Base-by-base conservation (phyloP, 2,329 filamentous ascomycete species). In the Thelonectria rubi region DNA sequence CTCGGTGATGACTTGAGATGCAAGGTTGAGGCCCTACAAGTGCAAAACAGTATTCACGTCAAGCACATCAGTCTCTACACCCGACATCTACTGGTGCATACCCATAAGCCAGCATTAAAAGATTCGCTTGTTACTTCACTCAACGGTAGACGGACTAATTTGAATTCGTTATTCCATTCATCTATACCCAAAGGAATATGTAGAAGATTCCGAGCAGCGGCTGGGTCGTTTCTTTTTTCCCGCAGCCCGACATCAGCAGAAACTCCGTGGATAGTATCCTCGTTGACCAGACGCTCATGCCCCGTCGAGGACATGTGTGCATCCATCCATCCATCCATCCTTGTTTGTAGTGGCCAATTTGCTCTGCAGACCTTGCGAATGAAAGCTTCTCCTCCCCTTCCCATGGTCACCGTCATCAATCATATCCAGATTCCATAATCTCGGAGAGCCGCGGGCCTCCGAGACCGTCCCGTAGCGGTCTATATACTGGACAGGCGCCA, bases 101-200 rank as follows among this genome's bases (percentile, higher is more conserved):
- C 7, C 4, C n/a, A n/a, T n/a, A n/a, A n/a, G n/a, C n/a, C n/a
- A n/a, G n/a, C n/a, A n/a, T n/a, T n/a, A n/a, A n/a, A n/a, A n/a
- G n/a, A n/a, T n/a, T 4, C 7, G 7, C 24, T 7, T 24, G 7
- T 7, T 7, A 24, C 26, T 30, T 30, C 26, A 30, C 26, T 9
- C 26, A 30, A 30, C 7, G 10, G 26, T 24, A 30, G 34, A 37
- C 34, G 12, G n/a, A 15, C 9, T 37, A 1, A 15, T 60, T 64
- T 70, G 60, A 69, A 70, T 64, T 73, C 72, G 60, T 73, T 73
- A 61, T 60, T 73, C 62, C 70, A 71, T 76, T 75, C 74, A 72
- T 76, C 73, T 76, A 75, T 75, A 76, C 68, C 67, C 64, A 69
- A 76, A 71, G 65, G 69, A 74, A 75, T 71, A 72, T 73, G 68